A percentile compares a stretch with the other conserved stretches of the same genome.
These are phyloP conservation scores for Russula earlei DNA, from an alignment of 768 basidiomycete species.

Conservation along the genomic window DNA sequence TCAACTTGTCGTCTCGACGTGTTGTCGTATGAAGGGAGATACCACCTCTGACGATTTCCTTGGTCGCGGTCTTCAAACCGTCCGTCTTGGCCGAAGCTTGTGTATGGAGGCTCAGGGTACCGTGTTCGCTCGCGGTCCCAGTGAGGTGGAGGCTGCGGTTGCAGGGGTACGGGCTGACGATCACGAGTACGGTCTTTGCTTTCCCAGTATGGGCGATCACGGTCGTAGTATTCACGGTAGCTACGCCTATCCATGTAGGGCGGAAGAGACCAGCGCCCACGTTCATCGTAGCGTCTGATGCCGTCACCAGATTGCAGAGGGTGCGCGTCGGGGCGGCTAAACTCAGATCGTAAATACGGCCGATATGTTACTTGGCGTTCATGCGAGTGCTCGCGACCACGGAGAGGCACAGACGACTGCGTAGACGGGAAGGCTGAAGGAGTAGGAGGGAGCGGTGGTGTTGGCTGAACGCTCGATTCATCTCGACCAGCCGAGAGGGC, in stretches of 20 bases:
- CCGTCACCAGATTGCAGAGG: background rate
- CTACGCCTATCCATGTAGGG: slow-evolving; percentile 1
- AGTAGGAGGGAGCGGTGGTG: background rate
- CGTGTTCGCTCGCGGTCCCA: slow-evolving; percentile 10
- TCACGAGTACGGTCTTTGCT: slow-evolving; percentile 9
- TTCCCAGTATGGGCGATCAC: slow-evolving; percentile 10
- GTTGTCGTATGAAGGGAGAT: slow-evolving; percentile 1
- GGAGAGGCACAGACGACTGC: slow-evolving; percentile 1
- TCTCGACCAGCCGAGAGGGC: slow-evolving; percentile 1
- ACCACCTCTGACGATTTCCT: slow-evolving; percentile 10
- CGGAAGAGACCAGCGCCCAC: slow-evolving; percentile 9
- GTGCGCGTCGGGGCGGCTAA: slow-evolving; percentile 11
- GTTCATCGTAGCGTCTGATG: slow-evolving; percentile 9
- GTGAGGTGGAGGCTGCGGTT: background rate
- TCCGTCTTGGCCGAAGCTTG: background rate
- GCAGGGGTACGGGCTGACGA: background rate
- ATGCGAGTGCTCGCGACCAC: slow-evolving; percentile 14
- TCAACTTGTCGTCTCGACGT: slow-evolving; percentile 1
- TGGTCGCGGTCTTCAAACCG: slow-evolving; percentile 12
- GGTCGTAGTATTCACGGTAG: slow-evolving; percentile 16
- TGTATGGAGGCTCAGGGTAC: slow-evolving; percentile 6
- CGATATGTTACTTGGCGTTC: slow-evolving; percentile 6
- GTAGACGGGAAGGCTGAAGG: background rate
- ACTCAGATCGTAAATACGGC: slow-evolving; percentile 19
- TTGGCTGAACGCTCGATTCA: slow-evolving; percentile 3